Percentiles rank a stretch among this genome's conserved stretches.
Evolutionary conservation across 768 basidiomycete species (phyloP).

Genomic region (Solioccasus polychromus): DNA sequence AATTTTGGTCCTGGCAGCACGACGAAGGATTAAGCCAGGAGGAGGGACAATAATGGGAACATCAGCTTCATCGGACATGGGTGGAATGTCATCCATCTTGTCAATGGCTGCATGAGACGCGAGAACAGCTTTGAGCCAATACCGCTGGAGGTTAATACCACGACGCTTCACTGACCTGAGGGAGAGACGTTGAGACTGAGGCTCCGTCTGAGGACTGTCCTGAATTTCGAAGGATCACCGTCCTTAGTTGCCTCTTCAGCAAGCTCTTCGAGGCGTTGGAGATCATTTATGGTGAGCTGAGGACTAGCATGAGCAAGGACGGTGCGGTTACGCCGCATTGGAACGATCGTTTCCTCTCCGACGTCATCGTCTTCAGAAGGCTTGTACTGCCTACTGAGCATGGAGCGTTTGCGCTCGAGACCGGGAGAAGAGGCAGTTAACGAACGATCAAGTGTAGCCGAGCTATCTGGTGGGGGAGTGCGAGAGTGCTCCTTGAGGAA

Average conservation of each 20-base stretch:
- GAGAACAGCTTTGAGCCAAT: conserved; percentile 21
- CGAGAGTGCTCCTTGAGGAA: conserved; percentile 94
- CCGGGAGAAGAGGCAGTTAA: conserved; percentile 41
- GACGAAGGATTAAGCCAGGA: conserved; percentile 85
- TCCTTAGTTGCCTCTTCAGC: conserved; percentile 86
- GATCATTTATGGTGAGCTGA: conserved; percentile 87
- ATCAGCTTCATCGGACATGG: conserved; percentile 78
- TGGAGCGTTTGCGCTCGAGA: conserved; percentile 84
- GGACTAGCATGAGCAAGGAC: conserved; percentile 68
- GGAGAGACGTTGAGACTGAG: conserved; percentile 84
- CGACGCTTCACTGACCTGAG: conserved; percentile 58
- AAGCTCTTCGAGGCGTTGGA: conserved; percentile 91
- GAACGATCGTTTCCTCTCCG: conserved; percentile 69
- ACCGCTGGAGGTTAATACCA: conserved; percentile 4
- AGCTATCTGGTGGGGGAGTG: conserved; percentile 50
- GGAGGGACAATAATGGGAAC: conserved; percentile 84
- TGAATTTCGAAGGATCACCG: conserved; percentile 77
- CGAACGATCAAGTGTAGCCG: conserved; percentile 39
- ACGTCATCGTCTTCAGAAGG: conserved; percentile 76
- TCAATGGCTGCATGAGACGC: conserved; percentile 50
- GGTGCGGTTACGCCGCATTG: conserved; percentile 65
- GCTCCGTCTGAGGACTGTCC: conserved; percentile 78
- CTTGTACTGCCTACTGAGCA: conserved; percentile 92
- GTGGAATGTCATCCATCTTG: conserved; percentile 63
- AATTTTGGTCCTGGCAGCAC: conserved; percentile 93